Conservation (phyloP, 495 filamentous ascomycete genomes). For the Neurospora sp. region DNA sequence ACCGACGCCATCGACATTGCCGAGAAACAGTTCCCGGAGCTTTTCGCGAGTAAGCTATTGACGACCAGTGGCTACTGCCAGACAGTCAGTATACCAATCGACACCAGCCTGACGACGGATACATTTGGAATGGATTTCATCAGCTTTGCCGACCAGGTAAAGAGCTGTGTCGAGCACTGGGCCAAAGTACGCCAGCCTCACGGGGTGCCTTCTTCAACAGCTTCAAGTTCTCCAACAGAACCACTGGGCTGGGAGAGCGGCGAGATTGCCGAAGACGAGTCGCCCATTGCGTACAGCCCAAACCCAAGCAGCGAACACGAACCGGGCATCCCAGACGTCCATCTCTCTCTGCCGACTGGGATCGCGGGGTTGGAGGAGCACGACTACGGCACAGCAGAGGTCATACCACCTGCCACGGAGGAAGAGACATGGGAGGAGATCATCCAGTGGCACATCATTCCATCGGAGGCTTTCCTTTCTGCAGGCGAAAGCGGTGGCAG, state of each 20-base stretch:
- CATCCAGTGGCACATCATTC: not conserved
- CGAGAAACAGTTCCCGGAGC: slow-evolving; percentile 29
- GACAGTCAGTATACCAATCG: slow-evolving; percentile 29
- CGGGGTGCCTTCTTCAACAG: slow-evolving; percentile 16
- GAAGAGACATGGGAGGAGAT: not conserved
- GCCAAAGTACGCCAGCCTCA: not conserved
- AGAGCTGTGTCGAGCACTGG: slow-evolving; percentile 20
- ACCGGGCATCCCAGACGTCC: not conserved
- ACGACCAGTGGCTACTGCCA: slow-evolving; percentile 26
- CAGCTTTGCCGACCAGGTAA: slow-evolving; percentile 39
- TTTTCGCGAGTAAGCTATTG: slow-evolving; percentile 28
- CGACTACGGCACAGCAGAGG: not conserved
- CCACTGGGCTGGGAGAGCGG: not conserved
- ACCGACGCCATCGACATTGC: slow-evolving; percentile 33
- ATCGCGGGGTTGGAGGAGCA: not conserved
- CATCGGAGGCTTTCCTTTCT: not conserved
- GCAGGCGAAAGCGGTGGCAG: not conserved
- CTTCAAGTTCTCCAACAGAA: not conserved
- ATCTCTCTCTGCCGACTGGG: not conserved
- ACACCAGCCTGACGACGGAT: slow-evolving; percentile 32
- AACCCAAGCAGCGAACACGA: not conserved
- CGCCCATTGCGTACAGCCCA: not conserved
- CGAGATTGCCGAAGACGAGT: not conserved
- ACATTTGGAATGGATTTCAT: slow-evolving; percentile 38
- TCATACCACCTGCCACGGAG: not conserved